These are phyloP conservation scores for Penicillium psychrosexuale DNA, from an alignment of 2,329 filamentous ascomycete genomes.

Conservation along the genomic window DNA sequence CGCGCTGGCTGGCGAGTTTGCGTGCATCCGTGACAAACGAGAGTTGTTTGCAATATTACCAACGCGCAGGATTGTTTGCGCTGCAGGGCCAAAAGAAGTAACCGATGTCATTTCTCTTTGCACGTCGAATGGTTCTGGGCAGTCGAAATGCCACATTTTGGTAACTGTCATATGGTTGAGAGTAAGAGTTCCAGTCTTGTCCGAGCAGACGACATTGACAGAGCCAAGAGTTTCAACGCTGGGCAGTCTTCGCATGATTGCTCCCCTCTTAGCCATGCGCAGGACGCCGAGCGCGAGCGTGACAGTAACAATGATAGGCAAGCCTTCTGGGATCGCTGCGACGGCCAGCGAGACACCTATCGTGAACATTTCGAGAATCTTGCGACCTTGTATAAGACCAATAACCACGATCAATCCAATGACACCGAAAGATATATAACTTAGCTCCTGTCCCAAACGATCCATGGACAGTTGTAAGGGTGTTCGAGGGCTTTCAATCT, in stretches of 20 bases:
- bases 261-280: slow-evolving; percentile 91
- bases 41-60: slow-evolving; percentile 97
- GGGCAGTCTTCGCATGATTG: slow-evolving; percentile 91
- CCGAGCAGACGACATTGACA: slow-evolving; percentile 99
- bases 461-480: slow-evolving; percentile 97
- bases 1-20: slow-evolving; percentile 66
- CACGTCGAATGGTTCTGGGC: slow-evolving; percentile 55
- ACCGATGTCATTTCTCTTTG: slow-evolving; percentile 51
- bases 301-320: slow-evolving; percentile 97
- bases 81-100: slow-evolving; percentile 66
- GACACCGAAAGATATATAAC: slow-evolving; percentile 92
- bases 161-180: slow-evolving; percentile 98
- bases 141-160: slow-evolving; percentile 92
- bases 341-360: slow-evolving; percentile 96
- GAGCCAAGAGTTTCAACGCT: slow-evolving; percentile 96
- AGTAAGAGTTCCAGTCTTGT: slow-evolving; percentile 95
- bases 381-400: slow-evolving; percentile 84
- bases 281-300: slow-evolving; percentile 92
- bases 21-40: slow-evolving; percentile 69
- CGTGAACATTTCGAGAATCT: slow-evolving; percentile 89
- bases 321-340: slow-evolving; percentile 89
- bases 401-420: slow-evolving; percentile 91
- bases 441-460: slow-evolving; percentile 89
- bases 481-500: slow-evolving; percentile 92
- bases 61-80: slow-evolving; percentile 77